A percentile compares a stretch with the other conserved stretches of the same genome.
phyloP scores from a whole-genome alignment of 257 asterid species.

The Eustoma russellianum region DNA sequence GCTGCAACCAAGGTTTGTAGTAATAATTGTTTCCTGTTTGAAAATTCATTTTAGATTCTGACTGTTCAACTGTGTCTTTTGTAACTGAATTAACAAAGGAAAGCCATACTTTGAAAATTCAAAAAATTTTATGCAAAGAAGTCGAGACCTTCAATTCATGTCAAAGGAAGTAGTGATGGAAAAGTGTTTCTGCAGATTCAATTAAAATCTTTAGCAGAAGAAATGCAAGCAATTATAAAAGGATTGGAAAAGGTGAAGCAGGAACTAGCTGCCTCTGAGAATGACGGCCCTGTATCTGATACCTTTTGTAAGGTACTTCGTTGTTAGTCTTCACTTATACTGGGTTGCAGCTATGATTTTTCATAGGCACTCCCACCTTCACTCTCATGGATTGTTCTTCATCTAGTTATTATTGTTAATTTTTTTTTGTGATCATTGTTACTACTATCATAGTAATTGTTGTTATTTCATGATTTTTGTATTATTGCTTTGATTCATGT shows the following conservation, averaged over 20 bases:
- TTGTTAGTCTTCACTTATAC: slow-evolving; percentile 5
- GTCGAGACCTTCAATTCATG: not conserved
- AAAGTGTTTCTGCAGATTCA: slow-evolving; percentile 55
- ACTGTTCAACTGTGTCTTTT: not conserved
- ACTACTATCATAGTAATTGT: too few relatives aligned
- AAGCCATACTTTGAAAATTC: not conserved
- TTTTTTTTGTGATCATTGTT: too few relatives aligned
- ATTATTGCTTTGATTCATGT: too few relatives aligned
- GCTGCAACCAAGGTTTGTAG: slow-evolving; percentile 73
- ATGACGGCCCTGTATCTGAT: slow-evolving; percentile 95
- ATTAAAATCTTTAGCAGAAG: slow-evolving; percentile 95
- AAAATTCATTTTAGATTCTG: not conserved
- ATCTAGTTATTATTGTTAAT: too few relatives aligned
- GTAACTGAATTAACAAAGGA: not conserved
- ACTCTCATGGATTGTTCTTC: too few relatives aligned
- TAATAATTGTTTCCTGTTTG: slow-evolving; percentile 4
- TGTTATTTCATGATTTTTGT: too few relatives aligned
- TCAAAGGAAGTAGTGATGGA: not conserved
- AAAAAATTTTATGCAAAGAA: not conserved
- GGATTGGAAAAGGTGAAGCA: slow-evolving; percentile 93
- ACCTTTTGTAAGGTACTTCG: slow-evolving; percentile 63
- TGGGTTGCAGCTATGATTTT: slow-evolving; percentile 5
- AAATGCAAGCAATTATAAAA: slow-evolving; percentile 98
- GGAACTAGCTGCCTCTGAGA: slow-evolving; percentile 80
- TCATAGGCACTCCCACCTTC: not conserved